Evolutionary conservation across 2,329 filamentous ascomycete genomes (phyloP), one percentile per base, ranked within the genome.

Genomic region (Hirsutella rhossiliensis): DNA sequence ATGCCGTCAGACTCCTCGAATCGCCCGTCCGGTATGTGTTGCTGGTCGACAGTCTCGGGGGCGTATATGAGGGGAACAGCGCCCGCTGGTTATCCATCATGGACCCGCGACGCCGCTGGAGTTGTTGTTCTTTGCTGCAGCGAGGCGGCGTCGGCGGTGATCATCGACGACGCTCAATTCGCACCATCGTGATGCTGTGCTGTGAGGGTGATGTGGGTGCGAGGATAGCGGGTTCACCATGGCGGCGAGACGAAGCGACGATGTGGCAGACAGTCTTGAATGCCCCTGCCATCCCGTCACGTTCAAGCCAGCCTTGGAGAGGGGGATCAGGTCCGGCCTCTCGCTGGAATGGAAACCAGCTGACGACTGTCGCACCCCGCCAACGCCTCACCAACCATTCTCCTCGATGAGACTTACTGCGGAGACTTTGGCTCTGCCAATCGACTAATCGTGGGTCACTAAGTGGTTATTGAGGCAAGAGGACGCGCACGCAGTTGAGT

Each of bases 61-160:
- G 23, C 23, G 23, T 27, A 7, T 27, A 27, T 9, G 5, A 9
- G 9, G 38, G 47, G 15, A 41, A 43, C 15, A 43, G 44, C 13
- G 43, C 40, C n/a, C 30, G 38, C 43, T 46, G 42, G 34, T 42
- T 20, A 18, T 48, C 48, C 51, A 53, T 53, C 15, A 8, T 41
- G 41, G 31, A 18, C n/a, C 20, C 32, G 23, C 32, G 17, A 42
- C 17, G 6, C 23, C 38, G 32, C 23, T 27, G 6, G 23, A 9
- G 6, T 7, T 12, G 40, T 38, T 23, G 27, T 17, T 37, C n/a
- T 18, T 17, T 18, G 34, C 34, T 4, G 17, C 17, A 11, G 18
- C 6, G 34, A 43, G 41, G 27, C 28, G 27, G 28, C 18, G 28
- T 20, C 11, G 9, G n/a, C 6, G 36, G 4, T 38, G n/a, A 31